Percentiles rank a stretch among this genome's conserved stretches.
Conservation (phyloP, 2,329 filamentous ascomycete species). For the Eutypella sp. region DNA sequence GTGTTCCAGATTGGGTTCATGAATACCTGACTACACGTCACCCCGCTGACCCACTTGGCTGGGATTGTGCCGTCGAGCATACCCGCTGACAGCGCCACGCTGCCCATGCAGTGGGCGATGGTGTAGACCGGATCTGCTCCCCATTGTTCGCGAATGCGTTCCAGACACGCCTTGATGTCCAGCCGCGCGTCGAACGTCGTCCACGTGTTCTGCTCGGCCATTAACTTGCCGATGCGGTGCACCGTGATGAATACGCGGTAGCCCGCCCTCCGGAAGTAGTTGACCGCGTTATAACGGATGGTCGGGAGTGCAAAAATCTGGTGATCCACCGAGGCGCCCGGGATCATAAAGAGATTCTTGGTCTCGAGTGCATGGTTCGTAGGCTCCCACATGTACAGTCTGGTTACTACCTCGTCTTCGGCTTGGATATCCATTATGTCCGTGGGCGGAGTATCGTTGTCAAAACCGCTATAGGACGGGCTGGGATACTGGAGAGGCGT, state of each 20-base stretch:
- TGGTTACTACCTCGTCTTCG: constrained; percentile 46
- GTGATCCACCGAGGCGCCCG: constrained; percentile 59
- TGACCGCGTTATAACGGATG: constrained; percentile 57
- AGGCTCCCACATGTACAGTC: constrained; percentile 54
- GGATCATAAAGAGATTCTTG: constrained; percentile 55
- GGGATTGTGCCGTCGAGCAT: constrained; percentile 59
- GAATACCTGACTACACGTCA: constrained; percentile 58
- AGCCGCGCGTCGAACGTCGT: constrained; percentile 57
- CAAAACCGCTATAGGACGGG: constrained; percentile 42
- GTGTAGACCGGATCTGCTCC: constrained; percentile 44
- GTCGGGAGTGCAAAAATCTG: constrained; percentile 59
- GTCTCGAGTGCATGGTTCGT: constrained; percentile 31
- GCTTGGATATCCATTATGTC: constrained; percentile 43
- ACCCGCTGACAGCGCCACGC: constrained; percentile 53
- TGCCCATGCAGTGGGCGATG: constrained; percentile 60
- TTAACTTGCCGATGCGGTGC: constrained; percentile 52
- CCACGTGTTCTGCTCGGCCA: constrained; percentile 45
- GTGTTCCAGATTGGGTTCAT: constrained; percentile 56
- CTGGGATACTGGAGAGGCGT: constrained; percentile 51
- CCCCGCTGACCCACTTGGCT: constrained; percentile 49
- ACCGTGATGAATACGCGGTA: constrained; percentile 56
- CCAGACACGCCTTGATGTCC: constrained; percentile 52
- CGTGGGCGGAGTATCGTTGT: constrained; percentile 45
- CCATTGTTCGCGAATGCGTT: constrained; percentile 41
- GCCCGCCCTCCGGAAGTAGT: constrained; percentile 56